phyloP scores from a whole-genome alignment of 2,329 filamentous ascomycete species.

The Cladophialophora psammophila region DNA sequence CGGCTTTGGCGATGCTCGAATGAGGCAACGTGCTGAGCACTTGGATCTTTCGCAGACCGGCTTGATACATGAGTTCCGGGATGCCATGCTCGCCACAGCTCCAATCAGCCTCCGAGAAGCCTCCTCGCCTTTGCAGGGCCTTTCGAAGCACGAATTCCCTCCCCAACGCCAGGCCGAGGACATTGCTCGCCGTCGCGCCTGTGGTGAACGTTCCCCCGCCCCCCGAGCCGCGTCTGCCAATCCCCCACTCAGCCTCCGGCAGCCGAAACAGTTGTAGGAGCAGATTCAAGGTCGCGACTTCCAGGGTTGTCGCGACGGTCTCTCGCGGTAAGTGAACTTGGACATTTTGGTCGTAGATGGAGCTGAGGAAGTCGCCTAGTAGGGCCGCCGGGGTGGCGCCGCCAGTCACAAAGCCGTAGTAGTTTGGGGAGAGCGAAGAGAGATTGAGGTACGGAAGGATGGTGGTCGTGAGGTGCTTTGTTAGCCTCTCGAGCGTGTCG shows the following conservation, averaged over 20 bases:
- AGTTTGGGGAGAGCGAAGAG: conserved; percentile 69
- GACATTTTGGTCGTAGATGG: conserved; percentile 81
- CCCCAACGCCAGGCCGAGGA: conserved; percentile 72
- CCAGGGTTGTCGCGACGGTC: conserved; percentile 76
- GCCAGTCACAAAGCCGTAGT: conserved; percentile 91
- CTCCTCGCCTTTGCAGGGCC: conserved; percentile 50
- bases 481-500: conserved; percentile 19
- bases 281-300: conserved; percentile 74
- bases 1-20: conserved; percentile 83
- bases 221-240: conserved; percentile 23
- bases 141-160: conserved; percentile 64
- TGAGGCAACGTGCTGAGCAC: conserved; percentile 83
- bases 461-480: conserved; percentile 49
- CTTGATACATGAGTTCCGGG: conserved; percentile 47
- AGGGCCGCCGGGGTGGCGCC: conserved; percentile 79
- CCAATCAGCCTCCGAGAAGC: conserved; percentile 37
- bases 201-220: conserved; percentile 82
- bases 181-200: conserved; percentile 71
- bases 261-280: conserved; percentile 72
- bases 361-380: conserved; percentile 84
- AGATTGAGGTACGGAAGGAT: conserved; percentile 67
- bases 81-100: conserved; percentile 75
- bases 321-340: conserved; percentile 81
- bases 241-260: conserved; percentile 59
- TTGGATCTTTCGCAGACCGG: conserved; percentile 72